phyloP scores from a whole-genome alignment of 805 yeast genomes.

The Starmera dryadoides region DNA sequence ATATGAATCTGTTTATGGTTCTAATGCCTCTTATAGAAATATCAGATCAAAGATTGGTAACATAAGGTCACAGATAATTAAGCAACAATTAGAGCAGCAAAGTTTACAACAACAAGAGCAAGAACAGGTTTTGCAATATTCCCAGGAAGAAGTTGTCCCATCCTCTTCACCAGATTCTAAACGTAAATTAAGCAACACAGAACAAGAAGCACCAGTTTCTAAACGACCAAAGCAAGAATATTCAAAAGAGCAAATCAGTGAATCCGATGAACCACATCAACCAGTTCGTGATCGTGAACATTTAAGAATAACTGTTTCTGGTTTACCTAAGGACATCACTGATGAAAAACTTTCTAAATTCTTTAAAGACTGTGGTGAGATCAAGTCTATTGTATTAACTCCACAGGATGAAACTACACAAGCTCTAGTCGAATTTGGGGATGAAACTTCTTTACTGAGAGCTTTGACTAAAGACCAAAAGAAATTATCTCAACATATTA shows the following conservation, averaged over 20 bases:
- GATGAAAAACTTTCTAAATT: constrained; percentile 32
- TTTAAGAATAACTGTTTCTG: constrained; percentile 44
- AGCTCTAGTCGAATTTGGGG: constrained; percentile 55
- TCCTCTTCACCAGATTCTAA: not conserved
- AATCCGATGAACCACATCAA: not conserved
- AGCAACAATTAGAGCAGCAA: constrained; percentile 1
- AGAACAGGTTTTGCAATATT: too few relatives aligned
- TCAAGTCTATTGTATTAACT: constrained; percentile 28
- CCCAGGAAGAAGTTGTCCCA: not conserved
- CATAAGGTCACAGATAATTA: constrained; percentile 10
- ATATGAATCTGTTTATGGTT: constrained; percentile 30
- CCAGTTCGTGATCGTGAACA: constrained; percentile 49
- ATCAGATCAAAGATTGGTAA: constrained; percentile 22
- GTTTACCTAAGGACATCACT: constrained; percentile 33
- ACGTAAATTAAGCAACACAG: not conserved
- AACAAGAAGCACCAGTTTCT: not conserved
- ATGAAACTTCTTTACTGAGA: constrained; percentile 39
- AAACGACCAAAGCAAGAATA: not conserved
- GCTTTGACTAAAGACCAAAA: constrained; percentile 58
- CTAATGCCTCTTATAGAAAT: constrained; percentile 13
- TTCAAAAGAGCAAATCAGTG: not conserved
- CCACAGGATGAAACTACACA: constrained; percentile 13
- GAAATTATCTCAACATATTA: constrained; percentile 30
- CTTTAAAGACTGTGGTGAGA: constrained; percentile 57
- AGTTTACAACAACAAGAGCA: not conserved